Conservation (phyloP, 2,329 filamentous ascomycete genomes). For the Arthrobotrys entomopaga region DNA sequence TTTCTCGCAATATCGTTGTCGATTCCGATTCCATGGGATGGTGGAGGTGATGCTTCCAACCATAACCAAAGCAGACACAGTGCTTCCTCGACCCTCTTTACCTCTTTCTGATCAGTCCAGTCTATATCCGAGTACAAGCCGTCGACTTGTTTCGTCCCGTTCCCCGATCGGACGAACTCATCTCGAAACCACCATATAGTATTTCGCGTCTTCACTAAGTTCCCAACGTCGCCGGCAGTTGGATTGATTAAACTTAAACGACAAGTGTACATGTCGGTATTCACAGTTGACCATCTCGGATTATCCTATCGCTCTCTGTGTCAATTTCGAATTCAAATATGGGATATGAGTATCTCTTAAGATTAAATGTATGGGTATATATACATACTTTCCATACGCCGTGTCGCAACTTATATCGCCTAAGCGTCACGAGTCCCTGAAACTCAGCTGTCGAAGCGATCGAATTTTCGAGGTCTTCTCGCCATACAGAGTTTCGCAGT, state of each 20-base stretch:
- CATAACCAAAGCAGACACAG: constrained; percentile 24
- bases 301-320: not conserved
- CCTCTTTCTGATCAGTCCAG: not conserved
- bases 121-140: not conserved
- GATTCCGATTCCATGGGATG: not conserved
- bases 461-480: not conserved
- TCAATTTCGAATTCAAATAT: not conserved
- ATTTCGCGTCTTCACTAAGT: not conserved
- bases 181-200: not conserved
- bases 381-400: not conserved
- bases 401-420: not conserved
- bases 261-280: not conserved
- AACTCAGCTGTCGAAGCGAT: not conserved
- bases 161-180: not conserved
- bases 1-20: not conserved
- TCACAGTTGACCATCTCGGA: not conserved
- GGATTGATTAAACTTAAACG: not conserved
- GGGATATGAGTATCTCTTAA: too few relatives aligned
- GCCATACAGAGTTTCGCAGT: not conserved
- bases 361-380: too few relatives aligned
- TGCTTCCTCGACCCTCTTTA: constrained; percentile 5
- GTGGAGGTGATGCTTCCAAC: not conserved
- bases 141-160: not conserved
- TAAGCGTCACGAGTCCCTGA: not conserved
- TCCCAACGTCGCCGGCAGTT: not conserved